A percentile compares a stretch with the other conserved stretches of the same genome.
phyloP scores from a whole-genome alignment of 1,139 yeast species.

The Zygoascus meyerae region DNA sequence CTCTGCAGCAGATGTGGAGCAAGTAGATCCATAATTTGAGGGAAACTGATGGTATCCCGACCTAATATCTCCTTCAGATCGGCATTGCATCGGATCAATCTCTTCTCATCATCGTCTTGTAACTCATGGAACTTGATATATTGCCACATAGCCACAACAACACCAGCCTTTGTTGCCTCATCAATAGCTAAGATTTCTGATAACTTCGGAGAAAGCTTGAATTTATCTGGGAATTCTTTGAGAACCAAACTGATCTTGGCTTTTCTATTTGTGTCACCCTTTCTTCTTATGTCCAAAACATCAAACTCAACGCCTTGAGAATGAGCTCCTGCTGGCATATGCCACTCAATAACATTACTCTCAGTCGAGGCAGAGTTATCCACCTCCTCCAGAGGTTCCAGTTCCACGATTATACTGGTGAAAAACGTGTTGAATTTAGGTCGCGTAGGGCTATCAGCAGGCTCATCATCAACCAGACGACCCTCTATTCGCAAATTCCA shows the following conservation, averaged over 20 bases:
- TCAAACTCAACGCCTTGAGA: slow-evolving; percentile 53
- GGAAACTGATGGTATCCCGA: slow-evolving; percentile 46
- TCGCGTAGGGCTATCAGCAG: slow-evolving; percentile 37
- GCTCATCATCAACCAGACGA: slow-evolving; percentile 49
- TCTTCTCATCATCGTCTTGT: slow-evolving; percentile 50
- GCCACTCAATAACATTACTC: slow-evolving; percentile 58
- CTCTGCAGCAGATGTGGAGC: slow-evolving; percentile 63
- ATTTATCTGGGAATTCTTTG: slow-evolving; percentile 61
- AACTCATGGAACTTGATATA: slow-evolving; percentile 73
- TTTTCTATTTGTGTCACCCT: slow-evolving; percentile 61
- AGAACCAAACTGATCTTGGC: slow-evolving; percentile 75
- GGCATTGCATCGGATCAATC: slow-evolving; percentile 63
- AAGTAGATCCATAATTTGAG: slow-evolving; percentile 68
- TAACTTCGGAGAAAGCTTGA: slow-evolving; percentile 59
- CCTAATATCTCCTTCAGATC: slow-evolving; percentile 48
- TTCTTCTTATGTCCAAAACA: slow-evolving; percentile 80
- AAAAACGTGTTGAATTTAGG: slow-evolving; percentile 73
- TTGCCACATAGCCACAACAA: slow-evolving; percentile 81
- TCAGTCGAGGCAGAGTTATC: slow-evolving; percentile 31
- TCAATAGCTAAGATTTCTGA: slow-evolving; percentile 65
- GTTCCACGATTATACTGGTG: slow-evolving; percentile 78
- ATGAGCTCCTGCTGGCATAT: slow-evolving; percentile 37
- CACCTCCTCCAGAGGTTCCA: slow-evolving; percentile 36
- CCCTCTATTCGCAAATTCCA: slow-evolving; percentile 95
- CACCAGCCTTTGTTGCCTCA: slow-evolving; percentile 82